Evolutionary conservation across 2,329 filamentous ascomycete genomes (phyloP).

Genomic region (Aspergillus sp.): DNA sequence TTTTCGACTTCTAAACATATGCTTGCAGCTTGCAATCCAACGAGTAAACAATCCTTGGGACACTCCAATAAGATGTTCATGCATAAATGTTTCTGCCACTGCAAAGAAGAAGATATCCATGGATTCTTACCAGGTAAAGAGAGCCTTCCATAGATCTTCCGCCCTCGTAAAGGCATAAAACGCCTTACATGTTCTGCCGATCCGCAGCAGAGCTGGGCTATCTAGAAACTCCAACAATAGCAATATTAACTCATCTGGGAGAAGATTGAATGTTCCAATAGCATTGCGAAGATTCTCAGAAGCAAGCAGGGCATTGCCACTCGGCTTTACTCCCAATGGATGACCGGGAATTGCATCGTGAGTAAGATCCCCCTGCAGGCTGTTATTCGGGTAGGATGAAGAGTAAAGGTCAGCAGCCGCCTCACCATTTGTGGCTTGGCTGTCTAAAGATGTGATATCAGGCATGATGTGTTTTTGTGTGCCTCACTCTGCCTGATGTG

Average conservation of each 20-base stretch:
- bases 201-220: slow-evolving; percentile 52
- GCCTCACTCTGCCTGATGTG: neutral
- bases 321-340: slow-evolving; percentile 77
- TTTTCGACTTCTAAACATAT: neutral
- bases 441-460: slow-evolving; percentile 26
- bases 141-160: slow-evolving; percentile 83
- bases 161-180: slow-evolving; percentile 78
- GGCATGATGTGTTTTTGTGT: slow-evolving; percentile 22
- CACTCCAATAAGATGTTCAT: too few relatives aligned
- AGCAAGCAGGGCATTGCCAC: slow-evolving; percentile 73
- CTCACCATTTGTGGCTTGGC: slow-evolving; percentile 13
- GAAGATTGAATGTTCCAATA: slow-evolving; percentile 59
- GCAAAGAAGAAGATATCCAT: slow-evolving; percentile 1
- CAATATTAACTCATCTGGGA: slow-evolving; percentile 79
- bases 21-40: too few relatives aligned
- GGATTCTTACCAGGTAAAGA: slow-evolving; percentile 75
- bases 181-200: slow-evolving; percentile 78
- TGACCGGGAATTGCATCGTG: slow-evolving; percentile 64
- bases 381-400: slow-evolving; percentile 5
- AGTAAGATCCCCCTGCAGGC: slow-evolving; percentile 38
- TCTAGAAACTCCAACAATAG: slow-evolving; percentile 73
- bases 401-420: slow-evolving; percentile 1
- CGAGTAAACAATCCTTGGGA: too few relatives aligned
- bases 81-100: neutral
- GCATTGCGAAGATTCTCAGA: slow-evolving; percentile 61